phyloP scores from a whole-genome alignment of 345 rosid genomes.

The Salix viminalis region DNA sequence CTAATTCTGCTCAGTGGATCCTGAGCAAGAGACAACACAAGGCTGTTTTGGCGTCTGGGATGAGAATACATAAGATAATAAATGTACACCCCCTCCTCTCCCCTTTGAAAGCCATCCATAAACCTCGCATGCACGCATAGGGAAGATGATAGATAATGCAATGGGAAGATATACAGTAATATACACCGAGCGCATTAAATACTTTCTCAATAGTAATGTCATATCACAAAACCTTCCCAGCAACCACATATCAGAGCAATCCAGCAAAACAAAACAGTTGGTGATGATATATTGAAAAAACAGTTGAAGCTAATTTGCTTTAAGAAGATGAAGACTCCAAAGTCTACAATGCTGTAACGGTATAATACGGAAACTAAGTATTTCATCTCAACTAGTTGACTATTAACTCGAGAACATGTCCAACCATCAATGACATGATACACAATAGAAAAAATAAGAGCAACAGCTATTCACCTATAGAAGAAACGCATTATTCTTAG shows the following conservation, averaged over 20 bases:
- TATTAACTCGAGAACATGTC: background rate
- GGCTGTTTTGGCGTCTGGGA: no score
- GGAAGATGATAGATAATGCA: background rate
- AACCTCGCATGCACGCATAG: background rate
- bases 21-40: background rate
- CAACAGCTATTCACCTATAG: slow-evolving; percentile 8
- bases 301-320: background rate
- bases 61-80: background rate
- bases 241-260: background rate
- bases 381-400: background rate
- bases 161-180: no score
- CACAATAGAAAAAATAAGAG: background rate
- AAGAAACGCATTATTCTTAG: background rate
- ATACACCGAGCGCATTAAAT: background rate
- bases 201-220: background rate
- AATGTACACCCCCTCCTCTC: background rate
- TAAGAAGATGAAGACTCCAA: background rate
- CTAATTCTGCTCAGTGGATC: background rate
- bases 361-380: background rate
- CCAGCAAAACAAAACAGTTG: background rate
- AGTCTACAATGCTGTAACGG: background rate
- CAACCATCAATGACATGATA: background rate
- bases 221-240: background rate
- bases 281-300: background rate
- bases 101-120: background rate